Percentiles rank a stretch among this genome's conserved stretches.
phyloP scores from a whole-genome alignment of 1,284 basidiomycete genomes.

The Trametes polyzona region DNA sequence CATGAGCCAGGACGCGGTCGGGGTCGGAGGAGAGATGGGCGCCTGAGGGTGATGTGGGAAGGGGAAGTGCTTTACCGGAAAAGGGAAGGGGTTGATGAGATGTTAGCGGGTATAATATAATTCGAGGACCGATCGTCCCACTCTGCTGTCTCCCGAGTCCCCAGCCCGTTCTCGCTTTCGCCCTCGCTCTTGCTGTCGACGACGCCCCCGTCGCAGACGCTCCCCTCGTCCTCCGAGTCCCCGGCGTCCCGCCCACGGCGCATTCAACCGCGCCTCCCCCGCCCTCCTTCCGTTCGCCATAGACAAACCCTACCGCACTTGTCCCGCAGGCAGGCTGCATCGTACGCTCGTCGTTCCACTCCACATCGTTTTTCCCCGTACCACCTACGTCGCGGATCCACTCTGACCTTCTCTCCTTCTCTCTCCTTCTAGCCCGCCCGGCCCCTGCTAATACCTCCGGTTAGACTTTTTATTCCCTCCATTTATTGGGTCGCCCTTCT shows the following conservation, averaged over 20 bases:
- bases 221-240: slow-evolving; percentile 20
- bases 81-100: slow-evolving; percentile 19
- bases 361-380: slow-evolving; percentile 9
- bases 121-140: slow-evolving; percentile 20
- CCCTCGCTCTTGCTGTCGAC: not conserved
- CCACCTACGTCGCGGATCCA: slow-evolving; percentile 1
- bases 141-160: slow-evolving; percentile 9
- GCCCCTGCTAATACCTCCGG: slow-evolving; percentile 18
- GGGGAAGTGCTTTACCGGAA: slow-evolving; percentile 15
- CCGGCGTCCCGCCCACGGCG: slow-evolving; percentile 19
- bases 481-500: slow-evolving; percentile 17
- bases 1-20: not conserved
- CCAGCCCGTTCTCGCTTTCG: slow-evolving; percentile 6
- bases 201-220: not conserved
- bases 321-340: slow-evolving; percentile 7
- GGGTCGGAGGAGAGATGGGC: slow-evolving; percentile 6
- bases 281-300: not conserved
- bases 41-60: slow-evolving; percentile 12
- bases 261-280: slow-evolving; percentile 25
- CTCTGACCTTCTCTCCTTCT: slow-evolving; percentile 7
- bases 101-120: slow-evolving; percentile 25
- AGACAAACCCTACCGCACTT: slow-evolving; percentile 17
- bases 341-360: slow-evolving; percentile 12
- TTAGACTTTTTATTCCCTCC: slow-evolving; percentile 26
- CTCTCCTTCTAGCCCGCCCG: slow-evolving; percentile 6